phyloP scores from a whole-genome alignment of 2,329 filamentous ascomycete genomes.

The Magnaporthiopsis rhizophila region DNA sequence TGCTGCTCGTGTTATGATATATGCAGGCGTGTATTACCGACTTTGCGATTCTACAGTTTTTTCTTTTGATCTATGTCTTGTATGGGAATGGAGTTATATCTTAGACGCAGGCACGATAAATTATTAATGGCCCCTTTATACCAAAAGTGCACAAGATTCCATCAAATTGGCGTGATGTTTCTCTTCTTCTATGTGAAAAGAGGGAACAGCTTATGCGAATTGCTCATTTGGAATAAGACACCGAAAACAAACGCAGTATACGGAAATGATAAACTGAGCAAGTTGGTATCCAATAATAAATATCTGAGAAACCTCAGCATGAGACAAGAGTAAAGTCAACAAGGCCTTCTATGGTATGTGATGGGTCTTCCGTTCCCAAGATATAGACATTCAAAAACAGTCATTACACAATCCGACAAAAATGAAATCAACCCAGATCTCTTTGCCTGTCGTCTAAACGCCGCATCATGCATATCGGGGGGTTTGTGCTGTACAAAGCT shows the following conservation, averaged over 20 bases:
- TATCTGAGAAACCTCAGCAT: not conserved
- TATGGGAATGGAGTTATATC: not conserved
- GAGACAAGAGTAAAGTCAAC: not conserved
- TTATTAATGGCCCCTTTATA: not conserved
- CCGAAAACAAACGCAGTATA: too few relatives aligned
- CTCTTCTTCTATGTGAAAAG: not conserved
- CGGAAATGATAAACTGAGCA: too few relatives aligned
- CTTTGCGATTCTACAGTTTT: constrained; percentile 6
- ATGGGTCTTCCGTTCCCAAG: not conserved
- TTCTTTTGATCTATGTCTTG: constrained; percentile 7
- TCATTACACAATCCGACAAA: not conserved
- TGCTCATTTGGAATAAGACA: too few relatives aligned
- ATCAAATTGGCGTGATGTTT: not conserved
- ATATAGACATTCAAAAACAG: not conserved
- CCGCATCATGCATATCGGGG: not conserved
- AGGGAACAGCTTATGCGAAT: not conserved
- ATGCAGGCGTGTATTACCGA: constrained; percentile 8
- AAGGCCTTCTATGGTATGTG: not conserved
- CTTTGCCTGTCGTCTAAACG: not conserved
- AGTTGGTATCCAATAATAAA: not conserved
- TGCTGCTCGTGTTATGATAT: constrained; percentile 56
- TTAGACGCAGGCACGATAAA: not conserved
- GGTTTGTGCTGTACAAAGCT: not conserved
- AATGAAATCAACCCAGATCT: not conserved
- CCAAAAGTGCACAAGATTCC: not conserved